Percentiles rank a stretch among this genome's conserved stretches.
These are phyloP conservation scores for Neonectria magnoliae DNA, from an alignment of 2,329 filamentous ascomycete species.

Conservation along the genomic window DNA sequence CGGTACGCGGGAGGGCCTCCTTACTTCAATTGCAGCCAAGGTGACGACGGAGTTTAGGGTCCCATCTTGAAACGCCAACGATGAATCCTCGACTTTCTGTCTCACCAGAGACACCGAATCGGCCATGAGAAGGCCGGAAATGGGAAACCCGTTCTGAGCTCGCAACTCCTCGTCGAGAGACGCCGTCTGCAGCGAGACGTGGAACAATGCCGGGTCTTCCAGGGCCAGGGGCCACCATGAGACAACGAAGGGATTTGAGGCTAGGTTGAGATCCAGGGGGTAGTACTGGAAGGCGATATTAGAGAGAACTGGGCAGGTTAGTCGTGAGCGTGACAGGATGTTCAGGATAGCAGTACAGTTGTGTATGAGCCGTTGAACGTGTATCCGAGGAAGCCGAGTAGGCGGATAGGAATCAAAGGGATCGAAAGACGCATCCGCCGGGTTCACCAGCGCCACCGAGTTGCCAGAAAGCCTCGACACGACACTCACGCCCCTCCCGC, in stretches of 20 bases:
- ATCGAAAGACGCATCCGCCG: slow-evolving; percentile 54
- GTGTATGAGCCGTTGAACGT: slow-evolving; percentile 66
- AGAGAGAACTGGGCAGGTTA: slow-evolving; percentile 57
- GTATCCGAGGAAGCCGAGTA: slow-evolving; percentile 60
- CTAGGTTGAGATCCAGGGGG: slow-evolving; percentile 61
- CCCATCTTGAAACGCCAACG: slow-evolving; percentile 61
- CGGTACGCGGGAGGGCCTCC: not conserved
- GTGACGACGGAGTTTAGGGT: slow-evolving; percentile 68
- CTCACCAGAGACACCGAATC: slow-evolving; percentile 65
- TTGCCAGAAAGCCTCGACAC: not conserved
- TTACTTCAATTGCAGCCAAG: slow-evolving; percentile 66
- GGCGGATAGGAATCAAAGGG: slow-evolving; percentile 67
- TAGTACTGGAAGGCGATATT: slow-evolving; percentile 71
- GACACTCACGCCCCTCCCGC: not conserved
- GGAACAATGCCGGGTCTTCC: slow-evolving; percentile 65
- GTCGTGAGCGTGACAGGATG: slow-evolving; percentile 12
- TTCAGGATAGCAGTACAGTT: slow-evolving; percentile 55
- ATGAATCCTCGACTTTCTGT: slow-evolving; percentile 57
- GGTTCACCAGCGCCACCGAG: slow-evolving; percentile 30
- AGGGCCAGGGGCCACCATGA: slow-evolving; percentile 70
- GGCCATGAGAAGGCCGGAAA: slow-evolving; percentile 65
- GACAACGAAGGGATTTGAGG: slow-evolving; percentile 66
- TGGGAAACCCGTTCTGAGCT: slow-evolving; percentile 62
- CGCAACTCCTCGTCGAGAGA: slow-evolving; percentile 64
- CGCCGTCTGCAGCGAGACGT: slow-evolving; percentile 68